phyloP scores from a whole-genome alignment of 208 protist species.

The Sergeia podlipaevii region DNA sequence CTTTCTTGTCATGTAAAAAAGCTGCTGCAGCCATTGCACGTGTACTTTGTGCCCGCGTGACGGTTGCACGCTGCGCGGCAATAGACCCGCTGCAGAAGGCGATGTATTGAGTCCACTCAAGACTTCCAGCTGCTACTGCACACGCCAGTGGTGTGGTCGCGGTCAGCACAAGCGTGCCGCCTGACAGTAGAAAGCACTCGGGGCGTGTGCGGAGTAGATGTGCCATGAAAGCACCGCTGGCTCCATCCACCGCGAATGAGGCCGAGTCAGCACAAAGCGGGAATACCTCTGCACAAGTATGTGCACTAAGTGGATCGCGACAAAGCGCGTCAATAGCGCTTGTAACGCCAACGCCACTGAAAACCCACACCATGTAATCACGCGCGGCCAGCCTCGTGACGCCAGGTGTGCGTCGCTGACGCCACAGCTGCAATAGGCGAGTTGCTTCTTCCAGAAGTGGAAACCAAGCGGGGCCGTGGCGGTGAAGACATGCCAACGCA shows the following conservation, averaged over 20 bases:
- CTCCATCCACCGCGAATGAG: background rate
- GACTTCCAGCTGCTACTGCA: constrained; percentile 47
- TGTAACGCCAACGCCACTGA: constrained; percentile 39
- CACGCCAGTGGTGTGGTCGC: constrained; percentile 50
- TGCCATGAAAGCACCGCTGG: background rate
- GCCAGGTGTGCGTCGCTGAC: no score
- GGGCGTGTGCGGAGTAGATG: constrained; percentile 8
- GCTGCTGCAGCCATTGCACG: constrained; percentile 1
- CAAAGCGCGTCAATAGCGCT: constrained; percentile 34
- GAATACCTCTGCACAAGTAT: constrained; percentile 33
- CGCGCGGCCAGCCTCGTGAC: constrained; percentile 19
- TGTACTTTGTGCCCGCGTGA: constrained; percentile 12
- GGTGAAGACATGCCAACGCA: constrained; percentile 25
- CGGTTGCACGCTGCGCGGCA: constrained; percentile 40
- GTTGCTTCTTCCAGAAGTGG: constrained; percentile 29
- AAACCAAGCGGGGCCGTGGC: constrained; percentile 24
- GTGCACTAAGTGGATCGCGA: constrained; percentile 28
- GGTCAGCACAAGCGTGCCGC: constrained; percentile 39
- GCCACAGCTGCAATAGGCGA: no score
- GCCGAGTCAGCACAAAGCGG: constrained; percentile 16
- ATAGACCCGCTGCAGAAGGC: constrained; percentile 35
- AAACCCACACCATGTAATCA: constrained; percentile 35
- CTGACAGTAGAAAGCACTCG: constrained; percentile 24
- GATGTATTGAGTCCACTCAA: constrained; percentile 70
- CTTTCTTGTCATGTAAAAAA: constrained; percentile 1